Evolutionary conservation across 2,329 filamentous ascomycete genomes (phyloP).

Genomic region (Calonectria pauciramosa): DNA sequence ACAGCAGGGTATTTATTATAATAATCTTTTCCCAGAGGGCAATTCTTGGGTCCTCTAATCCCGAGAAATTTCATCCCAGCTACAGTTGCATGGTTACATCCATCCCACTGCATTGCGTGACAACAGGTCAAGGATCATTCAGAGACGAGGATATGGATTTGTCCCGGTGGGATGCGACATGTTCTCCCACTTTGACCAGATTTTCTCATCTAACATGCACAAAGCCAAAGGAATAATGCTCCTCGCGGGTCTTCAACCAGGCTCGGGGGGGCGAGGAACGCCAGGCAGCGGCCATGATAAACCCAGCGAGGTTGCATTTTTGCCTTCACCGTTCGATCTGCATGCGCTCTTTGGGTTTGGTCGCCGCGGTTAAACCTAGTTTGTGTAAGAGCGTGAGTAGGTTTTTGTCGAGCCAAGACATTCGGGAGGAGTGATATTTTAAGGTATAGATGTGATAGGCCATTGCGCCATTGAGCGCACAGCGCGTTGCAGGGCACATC

Average conservation of each 20-base stretch:
- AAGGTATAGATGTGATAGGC: conserved; percentile 7
- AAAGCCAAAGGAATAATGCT: background rate
- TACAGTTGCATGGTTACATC: background rate
- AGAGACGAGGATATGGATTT: background rate
- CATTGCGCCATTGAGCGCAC: conserved; percentile 17
- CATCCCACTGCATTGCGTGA: conserved; percentile 26
- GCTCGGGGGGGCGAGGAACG: background rate
- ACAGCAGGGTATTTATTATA: background rate
- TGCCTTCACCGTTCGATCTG: conserved; percentile 4
- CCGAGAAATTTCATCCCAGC: background rate
- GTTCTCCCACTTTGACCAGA: background rate
- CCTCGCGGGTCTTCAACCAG: background rate
- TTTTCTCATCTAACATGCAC: background rate
- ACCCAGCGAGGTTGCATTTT: conserved; percentile 3
- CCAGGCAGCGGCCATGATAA: background rate
- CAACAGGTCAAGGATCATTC: background rate
- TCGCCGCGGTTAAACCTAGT: background rate
- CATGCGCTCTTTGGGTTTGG: background rate
- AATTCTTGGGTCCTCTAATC: background rate
- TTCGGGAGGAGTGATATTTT: background rate
- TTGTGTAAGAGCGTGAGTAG: conserved; percentile 3
- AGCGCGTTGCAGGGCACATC: conserved; percentile 14
- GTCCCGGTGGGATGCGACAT: conserved; percentile 20
- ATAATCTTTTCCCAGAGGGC: background rate
- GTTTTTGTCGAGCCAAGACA: conserved; percentile 6